These are phyloP conservation scores for Brassica hybrid DNA, from an alignment of 441 rosid genomes.

Conservation along the genomic window DNA sequence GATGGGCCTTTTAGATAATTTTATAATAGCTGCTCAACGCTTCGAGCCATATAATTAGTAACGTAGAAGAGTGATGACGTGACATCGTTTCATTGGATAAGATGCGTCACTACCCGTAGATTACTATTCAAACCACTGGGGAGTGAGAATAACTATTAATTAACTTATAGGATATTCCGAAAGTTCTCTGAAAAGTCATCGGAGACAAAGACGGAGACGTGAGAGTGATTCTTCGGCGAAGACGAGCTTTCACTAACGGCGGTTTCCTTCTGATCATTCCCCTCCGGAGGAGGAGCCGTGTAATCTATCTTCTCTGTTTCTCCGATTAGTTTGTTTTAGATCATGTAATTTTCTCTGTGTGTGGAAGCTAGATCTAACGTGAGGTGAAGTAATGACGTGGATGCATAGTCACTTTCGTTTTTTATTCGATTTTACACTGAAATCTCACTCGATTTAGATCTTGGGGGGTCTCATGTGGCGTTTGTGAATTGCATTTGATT, in stretches of 20 bases:
- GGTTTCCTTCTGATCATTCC: slow-evolving; percentile 44
- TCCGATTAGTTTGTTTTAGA: slow-evolving; percentile 12
- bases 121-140: slow-evolving; percentile 10
- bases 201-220: slow-evolving; percentile 24
- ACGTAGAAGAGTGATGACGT: slow-evolving; percentile 10
- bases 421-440: neutral
- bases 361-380: slow-evolving; percentile 36
- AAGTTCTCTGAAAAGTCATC: slow-evolving; percentile 40
- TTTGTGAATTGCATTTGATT: neutral
- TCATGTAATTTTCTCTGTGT: slow-evolving; percentile 16
- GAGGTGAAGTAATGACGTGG: slow-evolving; percentile 21
- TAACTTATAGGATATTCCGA: slow-evolving; percentile 12
- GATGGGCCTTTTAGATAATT: neutral
- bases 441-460: slow-evolving; percentile 32
- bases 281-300: slow-evolving; percentile 7
- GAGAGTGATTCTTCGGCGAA: slow-evolving; percentile 37
- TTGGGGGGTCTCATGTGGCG: slow-evolving; percentile 6
- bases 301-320: neutral
- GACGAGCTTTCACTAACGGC: slow-evolving; percentile 27
- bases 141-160: neutral
- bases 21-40: neutral
- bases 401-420: slow-evolving; percentile 12
- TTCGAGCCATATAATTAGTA: neutral
- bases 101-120: slow-evolving; percentile 37
- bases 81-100: slow-evolving; percentile 34